phyloP scores from a whole-genome alignment of 1,284 basidiomycete genomes.

The Leccinum huronense region DNA sequence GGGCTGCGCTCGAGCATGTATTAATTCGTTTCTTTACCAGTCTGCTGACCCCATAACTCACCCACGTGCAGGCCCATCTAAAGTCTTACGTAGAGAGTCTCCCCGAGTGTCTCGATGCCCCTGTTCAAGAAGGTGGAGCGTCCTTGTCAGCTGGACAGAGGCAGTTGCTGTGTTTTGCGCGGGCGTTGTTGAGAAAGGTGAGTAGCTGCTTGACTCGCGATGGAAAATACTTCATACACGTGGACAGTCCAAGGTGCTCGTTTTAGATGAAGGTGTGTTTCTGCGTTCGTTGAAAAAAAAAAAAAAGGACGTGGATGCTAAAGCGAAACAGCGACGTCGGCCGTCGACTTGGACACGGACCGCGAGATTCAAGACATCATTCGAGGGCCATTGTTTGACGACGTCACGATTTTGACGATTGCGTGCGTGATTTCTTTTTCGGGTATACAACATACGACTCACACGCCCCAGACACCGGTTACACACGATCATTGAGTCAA shows the following conservation, averaged over 20 bases:
- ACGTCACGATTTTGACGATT: constrained; percentile 83
- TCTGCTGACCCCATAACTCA: background rate
- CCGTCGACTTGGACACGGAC: constrained; percentile 90
- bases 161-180: constrained; percentile 81
- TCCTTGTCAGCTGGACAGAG: constrained; percentile 85
- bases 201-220: background rate
- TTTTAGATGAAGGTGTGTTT: constrained; percentile 73
- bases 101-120: constrained; percentile 72
- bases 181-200: constrained; percentile 72
- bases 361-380: constrained; percentile 82
- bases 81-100: constrained; percentile 72
- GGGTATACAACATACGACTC: background rate
- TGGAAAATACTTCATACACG: background rate
- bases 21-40: constrained; percentile 14
- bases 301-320: background rate
- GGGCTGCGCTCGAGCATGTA: constrained; percentile 77
- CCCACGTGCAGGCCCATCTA: constrained; percentile 49
- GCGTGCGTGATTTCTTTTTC: constrained; percentile 47
- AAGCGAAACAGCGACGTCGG: constrained; percentile 59
- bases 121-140: constrained; percentile 77
- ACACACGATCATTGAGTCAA: constrained; percentile 88
- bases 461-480: constrained; percentile 67
- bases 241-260: constrained; percentile 73
- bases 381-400: constrained; percentile 61
- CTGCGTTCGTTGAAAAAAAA: background rate